A percentile compares a stretch with the other conserved stretches of the same genome.
phyloP scores from a whole-genome alignment of 176 grass and related monocot genomes.

The Carex scoparia region DNA sequence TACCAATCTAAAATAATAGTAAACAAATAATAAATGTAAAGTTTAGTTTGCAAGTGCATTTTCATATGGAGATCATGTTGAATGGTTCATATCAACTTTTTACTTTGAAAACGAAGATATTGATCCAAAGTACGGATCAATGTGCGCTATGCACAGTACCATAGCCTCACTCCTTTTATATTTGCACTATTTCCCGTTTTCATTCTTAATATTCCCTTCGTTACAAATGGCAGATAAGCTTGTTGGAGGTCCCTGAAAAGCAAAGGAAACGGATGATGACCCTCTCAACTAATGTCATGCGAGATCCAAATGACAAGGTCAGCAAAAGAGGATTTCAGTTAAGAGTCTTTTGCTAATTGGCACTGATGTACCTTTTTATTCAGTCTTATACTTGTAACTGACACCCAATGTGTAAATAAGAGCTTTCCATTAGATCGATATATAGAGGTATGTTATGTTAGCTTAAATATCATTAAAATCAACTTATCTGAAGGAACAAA shows the following conservation, averaged over 20 bases:
- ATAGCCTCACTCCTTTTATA: background rate
- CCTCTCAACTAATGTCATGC: conserved; percentile 83
- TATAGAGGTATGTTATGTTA: background rate
- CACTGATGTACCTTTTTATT: background rate
- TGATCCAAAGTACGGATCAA: too few relatives aligned
- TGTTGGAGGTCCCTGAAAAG: conserved; percentile 77
- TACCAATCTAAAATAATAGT: too few relatives aligned
- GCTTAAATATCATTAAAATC: background rate
- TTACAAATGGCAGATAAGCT: conserved; percentile 68
- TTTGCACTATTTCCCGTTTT: background rate
- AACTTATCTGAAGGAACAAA: background rate
- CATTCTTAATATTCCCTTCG: background rate
- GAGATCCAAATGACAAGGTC: conserved; percentile 81
- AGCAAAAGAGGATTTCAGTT: background rate
- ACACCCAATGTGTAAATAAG: background rate
- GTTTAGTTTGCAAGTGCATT: too few relatives aligned
- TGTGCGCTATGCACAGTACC: too few relatives aligned
- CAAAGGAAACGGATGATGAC: conserved; percentile 64
- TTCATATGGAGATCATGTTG: too few relatives aligned
- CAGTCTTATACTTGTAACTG: background rate
- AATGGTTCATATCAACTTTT: too few relatives aligned
- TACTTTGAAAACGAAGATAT: too few relatives aligned
- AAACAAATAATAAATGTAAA: too few relatives aligned
- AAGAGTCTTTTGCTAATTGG: background rate
- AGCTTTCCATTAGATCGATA: background rate